phyloP scores from a whole-genome alignment of 257 asterid species.

The Anisodus tanguticus region DNA sequence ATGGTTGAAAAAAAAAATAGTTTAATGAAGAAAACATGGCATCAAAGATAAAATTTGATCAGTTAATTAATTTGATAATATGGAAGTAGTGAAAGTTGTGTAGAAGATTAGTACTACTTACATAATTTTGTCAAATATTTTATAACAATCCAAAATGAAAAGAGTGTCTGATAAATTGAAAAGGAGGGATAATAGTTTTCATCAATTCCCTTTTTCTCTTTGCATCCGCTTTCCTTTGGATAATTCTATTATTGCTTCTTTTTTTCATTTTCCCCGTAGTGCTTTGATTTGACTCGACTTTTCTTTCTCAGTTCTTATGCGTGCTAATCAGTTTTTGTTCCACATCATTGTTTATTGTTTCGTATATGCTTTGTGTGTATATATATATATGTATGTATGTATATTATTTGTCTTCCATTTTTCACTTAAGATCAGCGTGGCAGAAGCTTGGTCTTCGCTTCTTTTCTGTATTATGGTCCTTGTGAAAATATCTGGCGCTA shows the following conservation, averaged over 20 bases:
- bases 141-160: neutral
- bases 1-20: neutral
- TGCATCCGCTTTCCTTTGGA: neutral
- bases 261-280: neutral
- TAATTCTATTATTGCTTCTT: neutral
- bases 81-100: neutral
- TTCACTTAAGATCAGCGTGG: neutral
- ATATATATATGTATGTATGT: too few relatives aligned
- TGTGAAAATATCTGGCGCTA: neutral
- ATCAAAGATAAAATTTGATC: neutral
- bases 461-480: neutral
- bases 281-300: neutral
- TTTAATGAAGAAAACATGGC: neutral
- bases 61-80: neutral
- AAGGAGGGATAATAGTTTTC: neutral
- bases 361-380: neutral
- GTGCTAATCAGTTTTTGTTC: constrained; percentile 3
- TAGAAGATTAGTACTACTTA: neutral
- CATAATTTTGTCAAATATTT: neutral
- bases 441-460: neutral
- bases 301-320: neutral
- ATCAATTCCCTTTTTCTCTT: neutral
- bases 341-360: neutral
- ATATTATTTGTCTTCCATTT: neutral
- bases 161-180: neutral